A percentile compares a stretch with the other conserved stretches of the same genome.
phyloP scores from a whole-genome alignment of 306 rosid genomes.

The Sphenostylis stenocarpa region DNA sequence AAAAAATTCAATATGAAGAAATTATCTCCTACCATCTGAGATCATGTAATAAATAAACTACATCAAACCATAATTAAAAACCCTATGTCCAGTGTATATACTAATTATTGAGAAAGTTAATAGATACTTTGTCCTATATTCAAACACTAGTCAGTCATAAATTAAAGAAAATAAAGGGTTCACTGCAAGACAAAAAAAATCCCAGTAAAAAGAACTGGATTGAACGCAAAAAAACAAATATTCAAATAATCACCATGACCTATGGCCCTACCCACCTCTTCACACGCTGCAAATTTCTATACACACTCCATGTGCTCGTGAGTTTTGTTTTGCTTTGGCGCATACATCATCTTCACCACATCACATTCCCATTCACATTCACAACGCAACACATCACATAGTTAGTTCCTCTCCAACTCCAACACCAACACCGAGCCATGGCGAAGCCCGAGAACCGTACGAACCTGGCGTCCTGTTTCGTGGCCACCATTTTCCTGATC shows the following conservation, averaged over 20 bases:
- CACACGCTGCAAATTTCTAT: not conserved
- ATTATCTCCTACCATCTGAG: no score
- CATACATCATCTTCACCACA: not conserved
- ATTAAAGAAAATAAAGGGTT: not conserved
- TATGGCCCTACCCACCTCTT: not conserved
- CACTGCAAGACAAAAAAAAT: not conserved
- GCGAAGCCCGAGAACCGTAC: slow-evolving; percentile 60
- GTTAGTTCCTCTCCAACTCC: not conserved
- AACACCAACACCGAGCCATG: slow-evolving; percentile 37
- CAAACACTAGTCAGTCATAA: not conserved
- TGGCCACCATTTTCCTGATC: slow-evolving; percentile 71
- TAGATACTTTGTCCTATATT: not conserved
- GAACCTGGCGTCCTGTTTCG: slow-evolving; percentile 88
- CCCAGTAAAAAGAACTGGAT: not conserved
- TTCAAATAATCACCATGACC: not conserved
- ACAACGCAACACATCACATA: not conserved
- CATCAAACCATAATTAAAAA: no score
- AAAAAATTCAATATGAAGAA: no score
- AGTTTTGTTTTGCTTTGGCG: not conserved
- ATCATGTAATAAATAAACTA: no score
- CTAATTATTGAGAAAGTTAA: no score
- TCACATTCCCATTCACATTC: not conserved
- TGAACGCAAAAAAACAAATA: not conserved
- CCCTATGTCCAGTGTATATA: no score
- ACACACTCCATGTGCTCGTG: not conserved